A percentile compares a stretch with the other conserved stretches of the same genome.
These are phyloP conservation scores for Paraleonurus japonicus DNA, from an alignment of 257 asterid genomes.

Conservation along the genomic window DNA sequence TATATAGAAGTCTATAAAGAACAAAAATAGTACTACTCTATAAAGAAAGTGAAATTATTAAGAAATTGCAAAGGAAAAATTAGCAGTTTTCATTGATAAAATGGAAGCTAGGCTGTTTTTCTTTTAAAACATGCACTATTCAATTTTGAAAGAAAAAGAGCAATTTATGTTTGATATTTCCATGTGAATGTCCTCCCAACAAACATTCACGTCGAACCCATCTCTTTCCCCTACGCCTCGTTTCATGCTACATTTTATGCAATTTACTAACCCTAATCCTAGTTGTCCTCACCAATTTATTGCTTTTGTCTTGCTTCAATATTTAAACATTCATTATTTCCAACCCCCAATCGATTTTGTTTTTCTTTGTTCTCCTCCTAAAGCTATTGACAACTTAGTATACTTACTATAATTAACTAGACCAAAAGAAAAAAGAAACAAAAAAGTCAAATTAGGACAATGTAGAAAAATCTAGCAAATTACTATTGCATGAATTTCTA, in stretches of 20 bases:
- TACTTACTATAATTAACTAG: too few species aligned
- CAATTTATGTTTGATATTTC: constrained; percentile 29
- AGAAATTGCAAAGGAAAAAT: background rate
- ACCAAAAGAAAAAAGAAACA: background rate
- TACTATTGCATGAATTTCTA: constrained; percentile 35
- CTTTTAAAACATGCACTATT: background rate
- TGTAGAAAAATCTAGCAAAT: constrained; percentile 37
- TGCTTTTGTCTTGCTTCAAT: constrained; percentile 51
- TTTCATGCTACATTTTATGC: constrained; percentile 37
- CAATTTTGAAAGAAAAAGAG: background rate
- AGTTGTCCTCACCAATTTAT: constrained; percentile 57
- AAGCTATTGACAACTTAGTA: constrained; percentile 27
- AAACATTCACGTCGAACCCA: constrained; percentile 89
- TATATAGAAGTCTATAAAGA: too few species aligned
- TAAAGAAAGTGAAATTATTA: background rate
- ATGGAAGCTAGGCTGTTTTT: background rate
- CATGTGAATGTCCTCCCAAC: constrained; percentile 83
- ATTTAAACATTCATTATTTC: constrained; percentile 23
- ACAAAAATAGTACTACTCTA: too few species aligned
- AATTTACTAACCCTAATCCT: constrained; percentile 65
- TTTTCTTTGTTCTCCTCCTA: constrained; percentile 19
- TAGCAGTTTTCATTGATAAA: background rate
- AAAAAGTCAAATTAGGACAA: constrained; percentile 45
- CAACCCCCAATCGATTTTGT: constrained; percentile 5
- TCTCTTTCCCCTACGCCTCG: constrained; percentile 39